Percentiles rank a stretch among this genome's conserved stretches.
Conservation (phyloP, 1,139 yeast genomes). For the Magnusiomyces sp. region DNA sequence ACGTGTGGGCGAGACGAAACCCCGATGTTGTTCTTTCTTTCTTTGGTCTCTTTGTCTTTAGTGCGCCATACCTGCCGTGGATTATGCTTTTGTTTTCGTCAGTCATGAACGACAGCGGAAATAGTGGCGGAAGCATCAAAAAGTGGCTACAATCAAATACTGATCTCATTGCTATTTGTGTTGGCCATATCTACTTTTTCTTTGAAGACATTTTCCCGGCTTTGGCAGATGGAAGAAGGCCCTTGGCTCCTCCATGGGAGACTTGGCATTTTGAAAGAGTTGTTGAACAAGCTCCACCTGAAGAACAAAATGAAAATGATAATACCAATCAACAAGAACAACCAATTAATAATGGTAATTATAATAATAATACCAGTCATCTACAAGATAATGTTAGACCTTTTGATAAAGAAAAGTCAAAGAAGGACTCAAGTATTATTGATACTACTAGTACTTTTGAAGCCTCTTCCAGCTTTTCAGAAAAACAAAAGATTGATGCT, state of each 20-base stretch:
- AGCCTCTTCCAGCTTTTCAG: no score
- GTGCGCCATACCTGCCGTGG: slow-evolving; percentile 40
- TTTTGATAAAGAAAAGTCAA: no score
- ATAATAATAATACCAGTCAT: no score
- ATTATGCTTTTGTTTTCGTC: slow-evolving; percentile 26
- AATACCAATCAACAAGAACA: no score
- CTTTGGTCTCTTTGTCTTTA: slow-evolving; percentile 34
- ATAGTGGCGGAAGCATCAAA: slow-evolving; percentile 16
- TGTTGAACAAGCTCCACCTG: no score
- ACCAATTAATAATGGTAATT: no score
- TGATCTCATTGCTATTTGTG: slow-evolving; percentile 33
- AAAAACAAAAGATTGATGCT: no score
- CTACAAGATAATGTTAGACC: no score
- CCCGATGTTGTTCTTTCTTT: slow-evolving; percentile 34
- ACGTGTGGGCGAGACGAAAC: slow-evolving; percentile 41
- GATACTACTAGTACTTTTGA: no score
- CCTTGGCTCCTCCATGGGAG: slow-evolving; percentile 31
- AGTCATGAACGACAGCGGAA: slow-evolving; percentile 20
- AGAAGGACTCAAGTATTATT: no score
- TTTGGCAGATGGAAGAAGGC: slow-evolving; percentile 26
- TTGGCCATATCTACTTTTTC: slow-evolving; percentile 40
- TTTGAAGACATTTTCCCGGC: slow-evolving; percentile 39
- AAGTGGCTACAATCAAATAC: neutral
- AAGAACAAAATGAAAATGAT: no score
- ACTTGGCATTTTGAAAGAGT: no score